phyloP scores from a whole-genome alignment of 2,329 filamentous ascomycete species.

The Colletotrichum noveboracense region DNA sequence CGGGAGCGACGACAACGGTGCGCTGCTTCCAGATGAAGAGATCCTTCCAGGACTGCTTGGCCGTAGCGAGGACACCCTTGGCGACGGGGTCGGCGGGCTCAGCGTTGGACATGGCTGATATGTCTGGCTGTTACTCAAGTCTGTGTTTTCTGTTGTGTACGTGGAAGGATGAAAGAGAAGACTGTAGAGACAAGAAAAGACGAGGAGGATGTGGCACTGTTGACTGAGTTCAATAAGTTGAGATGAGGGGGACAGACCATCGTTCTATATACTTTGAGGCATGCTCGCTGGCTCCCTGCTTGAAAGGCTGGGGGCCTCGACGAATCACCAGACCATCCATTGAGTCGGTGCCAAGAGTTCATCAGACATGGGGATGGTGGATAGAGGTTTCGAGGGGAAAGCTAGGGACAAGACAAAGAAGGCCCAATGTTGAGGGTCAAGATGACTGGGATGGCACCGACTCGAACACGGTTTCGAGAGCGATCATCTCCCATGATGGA shows the following conservation, averaged over 20 bases:
- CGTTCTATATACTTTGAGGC: slow-evolving; percentile 10
- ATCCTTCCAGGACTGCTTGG: slow-evolving; percentile 67
- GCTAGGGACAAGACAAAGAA: background rate
- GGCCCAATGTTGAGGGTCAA: background rate
- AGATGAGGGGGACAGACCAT: background rate
- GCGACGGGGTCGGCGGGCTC: slow-evolving; percentile 68
- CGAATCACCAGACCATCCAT: slow-evolving; percentile 12
- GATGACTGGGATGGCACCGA: background rate
- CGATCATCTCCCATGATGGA: slow-evolving; percentile 16
- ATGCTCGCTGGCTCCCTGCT: background rate
- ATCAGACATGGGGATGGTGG: slow-evolving; percentile 7
- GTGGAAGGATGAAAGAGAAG: background rate
- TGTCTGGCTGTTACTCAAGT: background rate
- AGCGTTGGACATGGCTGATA: slow-evolving; percentile 36
- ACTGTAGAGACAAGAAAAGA: background rate
- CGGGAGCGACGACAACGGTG: slow-evolving; percentile 68
- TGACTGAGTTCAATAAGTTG: background rate
- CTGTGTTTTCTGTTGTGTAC: background rate
- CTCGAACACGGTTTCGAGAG: background rate
- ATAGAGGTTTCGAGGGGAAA: slow-evolving; percentile 5
- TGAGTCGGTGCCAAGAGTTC: slow-evolving; percentile 18
- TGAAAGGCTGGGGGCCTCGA: background rate
- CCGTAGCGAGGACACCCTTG: slow-evolving; percentile 67
- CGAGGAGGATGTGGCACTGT: background rate
- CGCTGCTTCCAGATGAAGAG: slow-evolving; percentile 79